Evolutionary conservation across 2,329 filamentous ascomycete species (phyloP), one percentile per base, ranked within the genome.

Genomic region (Parafenestella ontariensis): DNA sequence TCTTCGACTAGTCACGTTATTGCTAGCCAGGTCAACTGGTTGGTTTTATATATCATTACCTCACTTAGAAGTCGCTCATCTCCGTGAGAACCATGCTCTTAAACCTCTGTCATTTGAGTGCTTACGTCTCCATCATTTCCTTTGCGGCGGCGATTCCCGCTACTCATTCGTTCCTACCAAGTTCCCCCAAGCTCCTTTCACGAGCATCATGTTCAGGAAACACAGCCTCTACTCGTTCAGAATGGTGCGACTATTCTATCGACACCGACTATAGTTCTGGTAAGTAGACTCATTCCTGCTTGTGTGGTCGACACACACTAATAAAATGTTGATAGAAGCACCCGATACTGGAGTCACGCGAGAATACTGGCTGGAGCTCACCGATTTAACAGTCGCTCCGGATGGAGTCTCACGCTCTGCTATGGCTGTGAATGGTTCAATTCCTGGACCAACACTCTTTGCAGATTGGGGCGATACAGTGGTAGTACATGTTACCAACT

Each of bases 301-400:
- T 39, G 20, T n/a, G 11, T 5, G 2, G 15, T 17, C 5, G 21
- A 2, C 21, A 6, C 18, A 43, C 4, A 29, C 48, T 44, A 37
- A 64, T 10, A 10, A 10, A 3, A 21, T 15, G 4, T 2, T 10
- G 26, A 13, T 24, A 49, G 71, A 78, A 4, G 73, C 74, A 26
- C 84, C 84, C 1, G 71, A 76, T 29, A 87, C 85, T 0, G 82
- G 84, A 11, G 79, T 85, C 2, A 84, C 82, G 20, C 76, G 85
- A 10, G 76, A 77, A 49, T 82, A 81, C 57, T 77, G 72, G 65
- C 70, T 81, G 18, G 75, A 78, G 21, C 63, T 80, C 28, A 74
- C 72, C 4, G 77, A 81, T 31, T 72, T 71, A 0, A 79, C 76
- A 0, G 64, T 78, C 17, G 70, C 78, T 3, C 84, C 84, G 0